These are phyloP conservation scores for Alternaria sp. DNA, from an alignment of 2,329 filamentous ascomycete species.

Conservation along the genomic window DNA sequence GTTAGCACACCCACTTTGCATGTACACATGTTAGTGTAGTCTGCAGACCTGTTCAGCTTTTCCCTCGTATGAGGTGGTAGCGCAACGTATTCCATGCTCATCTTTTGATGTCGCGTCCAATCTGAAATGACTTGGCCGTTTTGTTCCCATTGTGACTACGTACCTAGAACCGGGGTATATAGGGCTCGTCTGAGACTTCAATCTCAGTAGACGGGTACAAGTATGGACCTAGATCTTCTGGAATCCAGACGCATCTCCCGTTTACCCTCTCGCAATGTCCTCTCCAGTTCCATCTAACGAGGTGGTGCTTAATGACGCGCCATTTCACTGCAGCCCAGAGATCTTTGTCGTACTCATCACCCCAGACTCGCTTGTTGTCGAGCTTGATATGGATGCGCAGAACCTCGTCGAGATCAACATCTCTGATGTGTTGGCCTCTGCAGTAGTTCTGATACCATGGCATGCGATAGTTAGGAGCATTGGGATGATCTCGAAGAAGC, in stretches of 20 bases:
- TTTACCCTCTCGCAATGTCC: not conserved
- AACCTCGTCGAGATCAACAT: not conserved
- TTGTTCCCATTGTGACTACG: not conserved
- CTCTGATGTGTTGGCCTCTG: not conserved
- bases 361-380: not conserved
- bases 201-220: not conserved
- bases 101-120: not conserved
- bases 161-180: not conserved
- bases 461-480: not conserved
- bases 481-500: not conserved
- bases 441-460: not conserved
- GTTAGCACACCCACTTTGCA: not conserved
- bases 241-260: not conserved
- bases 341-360: not conserved
- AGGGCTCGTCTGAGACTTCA: not conserved
- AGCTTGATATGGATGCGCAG: not conserved
- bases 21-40: not conserved
- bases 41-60: not conserved
- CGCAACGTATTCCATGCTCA: not conserved
- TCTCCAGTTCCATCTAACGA: not conserved
- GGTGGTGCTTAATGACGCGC: not conserved
- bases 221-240: not conserved
- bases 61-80: not conserved
- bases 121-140: not conserved
- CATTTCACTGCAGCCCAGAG: not conserved